These are phyloP conservation scores for Dimargaris verticillata DNA, from an alignment of 192 early-diverging fungal genomes.

Conservation along the genomic window DNA sequence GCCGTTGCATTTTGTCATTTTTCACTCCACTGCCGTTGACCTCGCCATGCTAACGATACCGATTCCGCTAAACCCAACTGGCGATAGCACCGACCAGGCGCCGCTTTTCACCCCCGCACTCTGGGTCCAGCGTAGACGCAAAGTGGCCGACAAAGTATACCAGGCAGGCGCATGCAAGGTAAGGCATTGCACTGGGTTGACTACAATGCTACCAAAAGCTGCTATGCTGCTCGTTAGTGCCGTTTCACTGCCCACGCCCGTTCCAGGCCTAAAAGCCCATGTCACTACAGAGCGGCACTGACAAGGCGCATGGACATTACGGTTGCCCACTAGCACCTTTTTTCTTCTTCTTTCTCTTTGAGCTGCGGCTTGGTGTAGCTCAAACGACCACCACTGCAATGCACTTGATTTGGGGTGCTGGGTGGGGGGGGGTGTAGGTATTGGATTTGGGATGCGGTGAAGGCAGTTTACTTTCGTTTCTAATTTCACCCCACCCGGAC, in stretches of 20 bases:
- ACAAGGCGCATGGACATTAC: background rate
- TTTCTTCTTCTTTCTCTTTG: too few relatives aligned
- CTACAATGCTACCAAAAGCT: background rate
- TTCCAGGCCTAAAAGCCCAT: slow-evolving; percentile 9
- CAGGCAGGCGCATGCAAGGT: background rate
- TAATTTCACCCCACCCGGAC: slow-evolving; percentile 34
- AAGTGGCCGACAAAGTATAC: background rate
- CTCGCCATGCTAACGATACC: too few relatives aligned
- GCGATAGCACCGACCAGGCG: too few relatives aligned
- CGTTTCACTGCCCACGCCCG: background rate
- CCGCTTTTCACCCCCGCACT: background rate
- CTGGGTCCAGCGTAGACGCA: slow-evolving; percentile 8
- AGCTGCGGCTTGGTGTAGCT: too few relatives aligned
- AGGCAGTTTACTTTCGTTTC: slow-evolving; percentile 47
- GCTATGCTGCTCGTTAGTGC: background rate
- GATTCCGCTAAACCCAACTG: too few relatives aligned
- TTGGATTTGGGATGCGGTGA: slow-evolving; percentile 82
- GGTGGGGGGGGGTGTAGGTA: slow-evolving; percentile 18
- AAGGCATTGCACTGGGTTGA: background rate
- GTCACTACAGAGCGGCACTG: background rate
- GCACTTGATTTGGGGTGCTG: background rate
- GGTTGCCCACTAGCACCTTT: background rate
- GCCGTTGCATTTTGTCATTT: too few relatives aligned
- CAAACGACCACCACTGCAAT: too few relatives aligned
- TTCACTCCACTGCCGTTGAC: too few relatives aligned